Evolutionary conservation across 1,284 basidiomycete species (phyloP).

Genomic region (Sporisorium sorghi): DNA sequence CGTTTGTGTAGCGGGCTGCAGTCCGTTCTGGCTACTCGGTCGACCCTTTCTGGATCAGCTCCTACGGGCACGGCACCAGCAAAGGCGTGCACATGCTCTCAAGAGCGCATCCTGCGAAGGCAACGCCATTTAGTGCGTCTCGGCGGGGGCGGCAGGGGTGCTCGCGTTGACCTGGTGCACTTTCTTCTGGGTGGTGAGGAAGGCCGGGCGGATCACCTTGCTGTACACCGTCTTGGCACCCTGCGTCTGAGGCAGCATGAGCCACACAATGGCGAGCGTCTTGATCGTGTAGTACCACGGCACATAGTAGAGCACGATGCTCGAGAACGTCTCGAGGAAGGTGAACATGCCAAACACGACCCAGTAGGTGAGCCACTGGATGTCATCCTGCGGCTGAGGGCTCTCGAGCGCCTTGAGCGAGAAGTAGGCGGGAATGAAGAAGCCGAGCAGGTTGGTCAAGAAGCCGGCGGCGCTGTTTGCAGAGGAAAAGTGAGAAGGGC

Average conservation of each 20-base stretch:
- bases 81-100: not conserved
- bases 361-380: constrained; percentile 70
- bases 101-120: not conserved
- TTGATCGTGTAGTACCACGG: constrained; percentile 88
- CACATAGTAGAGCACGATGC: constrained; percentile 74
- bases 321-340: constrained; percentile 67
- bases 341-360: constrained; percentile 69
- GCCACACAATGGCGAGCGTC: constrained; percentile 85
- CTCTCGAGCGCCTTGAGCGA: constrained; percentile 68
- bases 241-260: constrained; percentile 85
- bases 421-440: constrained; percentile 69
- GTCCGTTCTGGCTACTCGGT: too few relatives aligned
- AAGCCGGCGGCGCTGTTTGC: constrained; percentile 64
- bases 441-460: constrained; percentile 68
- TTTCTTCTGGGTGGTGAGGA: constrained; percentile 53
- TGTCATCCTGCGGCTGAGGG: constrained; percentile 68
- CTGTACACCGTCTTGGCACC: constrained; percentile 68
- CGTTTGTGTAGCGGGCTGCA: not conserved
- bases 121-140: constrained; percentile 43
- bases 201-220: constrained; percentile 64
- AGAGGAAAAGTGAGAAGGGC: not conserved
- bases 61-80: not conserved
- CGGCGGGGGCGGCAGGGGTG: constrained; percentile 48
- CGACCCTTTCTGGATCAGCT: not conserved
- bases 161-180: constrained; percentile 53